A percentile compares a stretch with the other conserved stretches of the same genome.
Conservation (phyloP, 352 stramenopile species). For the Globisporangium spiculum region DNA sequence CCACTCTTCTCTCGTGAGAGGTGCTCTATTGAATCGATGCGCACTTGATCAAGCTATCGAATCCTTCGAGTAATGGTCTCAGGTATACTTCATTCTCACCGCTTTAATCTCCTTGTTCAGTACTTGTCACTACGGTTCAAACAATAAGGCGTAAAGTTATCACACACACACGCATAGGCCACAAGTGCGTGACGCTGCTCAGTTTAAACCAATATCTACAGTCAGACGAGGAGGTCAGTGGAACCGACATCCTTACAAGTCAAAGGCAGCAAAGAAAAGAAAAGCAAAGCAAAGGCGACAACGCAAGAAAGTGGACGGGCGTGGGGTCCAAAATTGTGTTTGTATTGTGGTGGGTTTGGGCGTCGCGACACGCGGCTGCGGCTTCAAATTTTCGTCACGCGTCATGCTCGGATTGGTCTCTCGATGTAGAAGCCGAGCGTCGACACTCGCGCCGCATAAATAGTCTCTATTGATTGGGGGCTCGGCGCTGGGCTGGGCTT, state of each 20-base stretch:
- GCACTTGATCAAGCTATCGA: too few species aligned
- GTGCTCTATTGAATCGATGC: too few species aligned
- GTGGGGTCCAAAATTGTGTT: neutral
- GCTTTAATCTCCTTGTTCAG: too few species aligned
- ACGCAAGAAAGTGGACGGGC: neutral
- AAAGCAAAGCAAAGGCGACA: neutral
- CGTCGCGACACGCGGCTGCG: neutral
- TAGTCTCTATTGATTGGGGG: constrained; percentile 4
- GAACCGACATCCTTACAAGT: neutral
- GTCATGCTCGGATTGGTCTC: neutral
- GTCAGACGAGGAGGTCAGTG: too few species aligned
- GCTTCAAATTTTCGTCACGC: neutral
- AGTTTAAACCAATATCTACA: too few species aligned
- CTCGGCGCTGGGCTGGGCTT: neutral
- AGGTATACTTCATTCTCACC: too few species aligned
- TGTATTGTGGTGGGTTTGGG: neutral
- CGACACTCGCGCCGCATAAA: constrained; percentile 4
- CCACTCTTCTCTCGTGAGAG: too few species aligned
- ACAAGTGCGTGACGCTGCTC: too few species aligned
- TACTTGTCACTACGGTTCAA: too few species aligned
- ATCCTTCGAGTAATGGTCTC: too few species aligned
- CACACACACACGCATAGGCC: too few species aligned
- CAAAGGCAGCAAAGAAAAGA: neutral
- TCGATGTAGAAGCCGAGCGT: neutral
- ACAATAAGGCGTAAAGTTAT: too few species aligned